Conservation (phyloP, 257 asterid genomes). For the Solanum infundibuliforme region DNA sequence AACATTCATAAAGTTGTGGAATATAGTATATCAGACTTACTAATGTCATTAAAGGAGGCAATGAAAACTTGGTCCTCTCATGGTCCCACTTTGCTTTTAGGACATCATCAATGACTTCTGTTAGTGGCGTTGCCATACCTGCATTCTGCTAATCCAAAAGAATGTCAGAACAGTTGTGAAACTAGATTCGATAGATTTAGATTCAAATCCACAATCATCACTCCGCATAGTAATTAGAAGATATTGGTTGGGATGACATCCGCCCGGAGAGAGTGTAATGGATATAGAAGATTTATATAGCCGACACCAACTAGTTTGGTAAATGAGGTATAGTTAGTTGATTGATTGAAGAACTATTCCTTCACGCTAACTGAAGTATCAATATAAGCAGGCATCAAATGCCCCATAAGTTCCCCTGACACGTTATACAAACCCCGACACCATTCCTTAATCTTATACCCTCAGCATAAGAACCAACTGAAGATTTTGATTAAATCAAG, state of each 20-base stretch:
- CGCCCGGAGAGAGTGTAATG: neutral
- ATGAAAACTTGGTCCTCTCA: slow-evolving; percentile 65
- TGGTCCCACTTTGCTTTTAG: slow-evolving; percentile 90
- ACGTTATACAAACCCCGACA: neutral
- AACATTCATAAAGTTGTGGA: neutral
- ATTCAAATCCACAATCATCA: neutral
- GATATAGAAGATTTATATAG: neutral
- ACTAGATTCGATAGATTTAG: neutral
- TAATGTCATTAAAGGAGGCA: slow-evolving; percentile 92
- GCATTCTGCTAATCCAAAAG: slow-evolving; percentile 47
- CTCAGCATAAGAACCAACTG: neutral
- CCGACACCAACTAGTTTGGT: neutral
- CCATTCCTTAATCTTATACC: neutral
- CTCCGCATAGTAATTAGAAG: neutral
- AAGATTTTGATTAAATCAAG: neutral
- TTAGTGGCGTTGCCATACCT: slow-evolving; percentile 38
- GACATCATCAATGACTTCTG: slow-evolving; percentile 57
- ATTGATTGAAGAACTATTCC: neutral
- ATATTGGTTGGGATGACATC: neutral
- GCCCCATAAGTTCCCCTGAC: neutral
- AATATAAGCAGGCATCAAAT: neutral
- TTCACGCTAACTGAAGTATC: neutral
- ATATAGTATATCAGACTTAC: slow-evolving; percentile 32
- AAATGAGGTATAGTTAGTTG: neutral
- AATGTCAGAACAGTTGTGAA: neutral